These are phyloP conservation scores for Colletotrichum zoysiae DNA, from an alignment of 2,329 filamentous ascomycete species.

Conservation along the genomic window DNA sequence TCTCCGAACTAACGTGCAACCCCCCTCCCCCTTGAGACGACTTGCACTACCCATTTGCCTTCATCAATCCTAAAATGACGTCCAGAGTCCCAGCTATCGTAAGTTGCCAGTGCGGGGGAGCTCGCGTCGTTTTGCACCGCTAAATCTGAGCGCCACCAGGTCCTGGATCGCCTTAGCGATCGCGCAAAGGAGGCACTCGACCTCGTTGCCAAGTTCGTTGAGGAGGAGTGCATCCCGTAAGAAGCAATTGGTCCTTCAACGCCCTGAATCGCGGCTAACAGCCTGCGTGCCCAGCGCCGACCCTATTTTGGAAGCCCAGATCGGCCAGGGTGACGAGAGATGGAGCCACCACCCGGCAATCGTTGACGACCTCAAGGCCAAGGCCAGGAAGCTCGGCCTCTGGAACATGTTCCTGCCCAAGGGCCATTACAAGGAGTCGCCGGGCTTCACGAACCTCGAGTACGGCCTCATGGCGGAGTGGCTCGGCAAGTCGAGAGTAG, in stretches of 20 bases:
- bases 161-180: constrained; percentile 78
- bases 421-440: constrained; percentile 94
- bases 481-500: constrained; percentile 86
- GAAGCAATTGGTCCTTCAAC: constrained; percentile 44
- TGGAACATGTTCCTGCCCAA: constrained; percentile 99
- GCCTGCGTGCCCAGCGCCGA: constrained; percentile 70
- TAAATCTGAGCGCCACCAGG: constrained; percentile 50
- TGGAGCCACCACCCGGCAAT: constrained; percentile 85
- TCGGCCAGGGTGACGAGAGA: constrained; percentile 80
- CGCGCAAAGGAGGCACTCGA: constrained; percentile 87
- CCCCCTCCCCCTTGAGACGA: constrained; percentile 3
- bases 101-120: constrained; percentile 34
- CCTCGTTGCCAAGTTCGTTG: constrained; percentile 93
- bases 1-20: not conserved
- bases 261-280: constrained; percentile 8
- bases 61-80: constrained; percentile 42
- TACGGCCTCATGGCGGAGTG: constrained; percentile 98
- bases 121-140: constrained; percentile 16
- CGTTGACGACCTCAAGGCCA: constrained; percentile 89
- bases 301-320: constrained; percentile 81
- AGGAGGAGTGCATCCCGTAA: constrained; percentile 91
- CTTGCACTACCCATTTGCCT: constrained; percentile 2
- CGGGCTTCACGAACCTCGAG: constrained; percentile 94
- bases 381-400: constrained; percentile 84
- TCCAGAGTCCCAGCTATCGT: constrained; percentile 46